Base-by-base conservation (phyloP, 179 eudicot species). In the Patellifolia procumbens region DNA sequence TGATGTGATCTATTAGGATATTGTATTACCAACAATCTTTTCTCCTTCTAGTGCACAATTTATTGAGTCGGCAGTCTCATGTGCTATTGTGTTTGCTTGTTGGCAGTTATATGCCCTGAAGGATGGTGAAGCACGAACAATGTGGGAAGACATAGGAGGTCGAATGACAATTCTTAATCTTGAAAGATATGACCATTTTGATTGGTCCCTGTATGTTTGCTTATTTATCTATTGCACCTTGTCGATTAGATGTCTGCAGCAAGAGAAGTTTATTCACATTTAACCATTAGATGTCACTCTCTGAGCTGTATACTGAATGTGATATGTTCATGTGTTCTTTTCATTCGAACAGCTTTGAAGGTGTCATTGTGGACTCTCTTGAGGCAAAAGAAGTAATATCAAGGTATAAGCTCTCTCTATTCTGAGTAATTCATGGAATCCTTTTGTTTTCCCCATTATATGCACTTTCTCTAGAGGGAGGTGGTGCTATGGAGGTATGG, bases 121-220 rank as follows among this genome's bases (percentile, higher is more conserved):
- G 79, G 94, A 92, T 80, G 94, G 97, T 60, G 83, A 82, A 78
- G 89, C 87, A 69, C 88, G 86, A 43, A 61, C 90, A 34, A 56
- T 74, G 45, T 92, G 97, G 98, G 90, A 92, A 84, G 85, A 87
- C 80, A 80, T 90, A 62, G 97, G 91, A 79, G 93, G 89, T 72
- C 91, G 60, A 82, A 83, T 94, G 86, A 84, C 89, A 74, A 82
- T 91, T 81, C 73, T 89, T 78, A 83, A 77, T 80, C 88, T 81
- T 70, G 89, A 88, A 78, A 88, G 86, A 83, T 82, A 84, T 88
- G 86, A 82, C 74, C 87, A 81, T 70, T 79, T 89, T 85, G 97
- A 94, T 85, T 94, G 98, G 98, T 89, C 91, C 85, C 85, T 81
- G 98, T 94, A 91, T 81, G 96, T 85, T 74, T 81, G 80, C 88